Base-by-base conservation (phyloP, 2,329 filamentous ascomycete species). In the Alternaria viburni region DNA sequence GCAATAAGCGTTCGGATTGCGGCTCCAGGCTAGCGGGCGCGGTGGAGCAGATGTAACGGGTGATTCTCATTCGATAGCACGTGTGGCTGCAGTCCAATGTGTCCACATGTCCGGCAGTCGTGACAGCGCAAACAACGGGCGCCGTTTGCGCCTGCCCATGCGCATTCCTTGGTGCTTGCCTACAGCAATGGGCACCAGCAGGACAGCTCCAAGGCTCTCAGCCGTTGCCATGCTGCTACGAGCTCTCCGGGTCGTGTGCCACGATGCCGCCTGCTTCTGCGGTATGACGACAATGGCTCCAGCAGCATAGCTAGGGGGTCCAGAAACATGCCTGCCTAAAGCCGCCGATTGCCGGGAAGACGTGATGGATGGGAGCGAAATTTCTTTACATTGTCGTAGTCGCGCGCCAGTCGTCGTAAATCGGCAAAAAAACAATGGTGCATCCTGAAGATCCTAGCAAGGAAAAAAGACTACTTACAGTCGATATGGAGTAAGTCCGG, bases 401-500 rank as follows among this genome's bases (percentile, higher is more conserved):
- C 45, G 55, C 43, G 19, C 57, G 46, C 61, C 58, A 59, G 52
- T 61, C 66, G 62, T 66, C 55, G 65, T 55, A 65, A 61, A 60
- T 68, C 65, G 68, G 65, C 69, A 69, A 67, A 62, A 55, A 66
- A 57, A 61, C 63, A 57, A 47, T 57, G 55, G 59, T 25, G 61
- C 56, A 54, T 21, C 5, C 21, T 57, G 52, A 54, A 57, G 55
- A 67, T 43, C 25, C 13, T 25, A 46, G 52, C 47, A 69, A 46
- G 52, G 50, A 69, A 57, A 54, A 46, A 55, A 55, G 54, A 59
- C 49, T 59, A 76, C 77, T 76, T 69, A 79, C 77, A 61, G 73
- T 77, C 7, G 74, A 77, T 23, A 79, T 79, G 15, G 75, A 78
- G 62, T 79, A 79, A 59, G 75, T 79, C 59, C 77, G 71, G 45